phyloP scores from a whole-genome alignment of 176 grass and related monocot species.

The Rhipidocladum racemiflorum region DNA sequence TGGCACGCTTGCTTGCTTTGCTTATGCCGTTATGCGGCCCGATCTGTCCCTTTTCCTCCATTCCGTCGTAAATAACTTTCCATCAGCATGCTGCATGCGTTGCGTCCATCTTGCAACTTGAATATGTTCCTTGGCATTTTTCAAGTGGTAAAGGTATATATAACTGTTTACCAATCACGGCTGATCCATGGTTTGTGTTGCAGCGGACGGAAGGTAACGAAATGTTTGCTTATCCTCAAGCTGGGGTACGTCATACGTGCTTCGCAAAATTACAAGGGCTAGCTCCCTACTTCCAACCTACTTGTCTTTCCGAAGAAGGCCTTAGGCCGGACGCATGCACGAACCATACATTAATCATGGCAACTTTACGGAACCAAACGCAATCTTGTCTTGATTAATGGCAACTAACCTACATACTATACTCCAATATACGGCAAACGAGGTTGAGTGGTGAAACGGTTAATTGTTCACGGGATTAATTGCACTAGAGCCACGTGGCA shows the following conservation, averaged over 20 bases:
- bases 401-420: not conserved
- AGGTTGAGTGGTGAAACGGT: not conserved
- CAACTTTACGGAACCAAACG: not conserved
- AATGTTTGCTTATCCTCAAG: not conserved
- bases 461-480: too few species aligned
- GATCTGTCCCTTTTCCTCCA: not conserved
- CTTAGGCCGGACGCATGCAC: not conserved
- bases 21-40: not conserved
- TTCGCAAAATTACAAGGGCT: not conserved
- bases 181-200: not conserved
- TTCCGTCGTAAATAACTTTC: not conserved
- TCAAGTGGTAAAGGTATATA: not conserved
- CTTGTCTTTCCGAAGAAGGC: not conserved
- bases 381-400: not conserved
- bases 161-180: not conserved
- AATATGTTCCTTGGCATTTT: not conserved
- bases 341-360: constrained; percentile 15
- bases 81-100: not conserved
- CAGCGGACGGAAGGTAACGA: not conserved
- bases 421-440: not conserved
- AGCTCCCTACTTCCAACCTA: not conserved
- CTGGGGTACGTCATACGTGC: not conserved
- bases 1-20: not conserved
- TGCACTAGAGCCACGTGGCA: not conserved
- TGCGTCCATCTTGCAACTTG: not conserved